Conservation (phyloP, 2,329 filamentous ascomycete species). For the Coleophoma eucalyptorum region DNA sequence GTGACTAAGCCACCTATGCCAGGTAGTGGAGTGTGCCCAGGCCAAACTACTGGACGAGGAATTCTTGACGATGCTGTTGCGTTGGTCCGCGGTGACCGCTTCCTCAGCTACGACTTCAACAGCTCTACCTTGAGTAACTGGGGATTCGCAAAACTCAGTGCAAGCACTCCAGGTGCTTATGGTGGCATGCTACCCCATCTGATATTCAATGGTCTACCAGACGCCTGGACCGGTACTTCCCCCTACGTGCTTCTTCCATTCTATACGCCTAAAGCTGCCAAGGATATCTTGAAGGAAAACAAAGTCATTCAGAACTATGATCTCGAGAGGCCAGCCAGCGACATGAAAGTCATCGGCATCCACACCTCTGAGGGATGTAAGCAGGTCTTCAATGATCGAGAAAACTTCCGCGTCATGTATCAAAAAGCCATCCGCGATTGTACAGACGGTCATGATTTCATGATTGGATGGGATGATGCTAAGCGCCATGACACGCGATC, state of each 20-base stretch:
- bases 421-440: slow-evolving; percentile 35
- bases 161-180: slow-evolving; percentile 34
- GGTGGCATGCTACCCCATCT: slow-evolving; percentile 40
- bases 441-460: slow-evolving; percentile 41
- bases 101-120: slow-evolving; percentile 43
- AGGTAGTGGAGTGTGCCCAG: slow-evolving; percentile 40
- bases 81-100: slow-evolving; percentile 40
- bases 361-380: slow-evolving; percentile 47
- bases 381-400: slow-evolving; percentile 42
- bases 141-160: slow-evolving; percentile 41
- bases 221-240: slow-evolving; percentile 43
- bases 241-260: slow-evolving; percentile 44
- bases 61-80: slow-evolving; percentile 45
- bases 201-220: slow-evolving; percentile 42
- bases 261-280: slow-evolving; percentile 44
- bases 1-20: slow-evolving; percentile 48
- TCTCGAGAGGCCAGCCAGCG: slow-evolving; percentile 34
- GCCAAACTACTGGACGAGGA: slow-evolving; percentile 38
- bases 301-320: slow-evolving; percentile 42
- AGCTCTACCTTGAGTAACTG: slow-evolving; percentile 43
- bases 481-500: slow-evolving; percentile 36
- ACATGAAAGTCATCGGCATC: slow-evolving; percentile 38
- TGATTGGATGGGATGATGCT: slow-evolving; percentile 40
- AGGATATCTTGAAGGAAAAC: slow-evolving; percentile 42
- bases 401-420: slow-evolving; percentile 44